Percentiles rank a stretch among this genome's conserved stretches.
Evolutionary conservation across 768 basidiomycete species (phyloP).

Genomic region (Gymnopilus junonius): DNA sequence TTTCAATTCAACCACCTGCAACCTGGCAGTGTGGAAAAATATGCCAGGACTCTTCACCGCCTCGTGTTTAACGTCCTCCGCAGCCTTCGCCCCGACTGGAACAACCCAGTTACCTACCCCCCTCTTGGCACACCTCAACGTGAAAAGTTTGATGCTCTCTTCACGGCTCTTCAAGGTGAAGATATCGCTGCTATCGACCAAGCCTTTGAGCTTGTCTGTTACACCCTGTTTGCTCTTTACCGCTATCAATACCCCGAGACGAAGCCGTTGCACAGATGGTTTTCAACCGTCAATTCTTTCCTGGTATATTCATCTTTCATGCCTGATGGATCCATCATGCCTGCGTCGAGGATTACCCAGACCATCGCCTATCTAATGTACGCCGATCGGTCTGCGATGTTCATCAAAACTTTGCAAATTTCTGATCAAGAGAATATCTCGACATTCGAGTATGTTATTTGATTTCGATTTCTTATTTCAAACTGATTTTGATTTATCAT

Average conservation of each 20-base stretch:
- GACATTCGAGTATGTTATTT: slow-evolving; percentile 2
- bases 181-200: not conserved
- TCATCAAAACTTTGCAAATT: not conserved
- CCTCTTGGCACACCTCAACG: not conserved
- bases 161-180: not conserved
- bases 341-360: slow-evolving; percentile 4
- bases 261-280: not conserved
- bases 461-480: not conserved
- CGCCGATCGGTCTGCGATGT: not conserved
- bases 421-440: not conserved
- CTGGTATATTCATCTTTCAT: not conserved
- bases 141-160: not conserved
- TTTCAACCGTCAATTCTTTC: slow-evolving; percentile 13
- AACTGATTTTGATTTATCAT: not conserved
- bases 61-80: slow-evolving; percentile 4
- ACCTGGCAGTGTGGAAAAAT: not conserved
- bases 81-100: not conserved
- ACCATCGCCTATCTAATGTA: slow-evolving; percentile 8
- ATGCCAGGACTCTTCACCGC: not conserved
- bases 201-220: slow-evolving; percentile 11
- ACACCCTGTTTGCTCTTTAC: slow-evolving; percentile 7
- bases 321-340: not conserved
- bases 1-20: not conserved
- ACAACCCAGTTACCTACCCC: not conserved
- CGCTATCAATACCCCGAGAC: slow-evolving; percentile 1